These are phyloP conservation scores for Trichoderma oligosporum DNA, from an alignment of 2,329 filamentous ascomycete species.

Conservation along the genomic window DNA sequence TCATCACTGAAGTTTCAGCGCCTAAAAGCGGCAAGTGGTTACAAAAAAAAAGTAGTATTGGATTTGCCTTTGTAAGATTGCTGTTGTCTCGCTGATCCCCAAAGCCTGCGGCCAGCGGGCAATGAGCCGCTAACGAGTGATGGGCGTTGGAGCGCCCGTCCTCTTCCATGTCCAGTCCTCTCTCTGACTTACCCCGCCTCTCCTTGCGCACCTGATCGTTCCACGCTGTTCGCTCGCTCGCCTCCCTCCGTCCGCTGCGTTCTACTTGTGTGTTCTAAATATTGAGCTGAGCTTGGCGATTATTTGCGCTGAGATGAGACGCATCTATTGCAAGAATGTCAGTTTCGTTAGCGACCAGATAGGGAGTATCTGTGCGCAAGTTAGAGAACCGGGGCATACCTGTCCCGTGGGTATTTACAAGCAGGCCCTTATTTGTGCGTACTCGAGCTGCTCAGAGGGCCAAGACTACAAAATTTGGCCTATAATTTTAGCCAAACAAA, in stretches of 20 bases:
- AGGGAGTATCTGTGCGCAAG: background rate
- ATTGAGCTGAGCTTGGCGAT: background rate
- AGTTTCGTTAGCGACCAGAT: background rate
- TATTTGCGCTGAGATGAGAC: background rate
- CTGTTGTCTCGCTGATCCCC: constrained; percentile 2
- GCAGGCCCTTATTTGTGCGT: no score
- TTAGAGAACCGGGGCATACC: background rate
- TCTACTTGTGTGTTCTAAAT: background rate
- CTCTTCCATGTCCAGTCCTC: background rate
- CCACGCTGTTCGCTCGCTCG: background rate
- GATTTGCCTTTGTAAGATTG: background rate
- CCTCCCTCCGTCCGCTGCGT: no score
- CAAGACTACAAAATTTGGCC: no score
- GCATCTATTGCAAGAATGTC: background rate
- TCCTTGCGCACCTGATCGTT: background rate
- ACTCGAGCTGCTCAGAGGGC: no score
- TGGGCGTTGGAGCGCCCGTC: background rate
- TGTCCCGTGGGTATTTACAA: no score
- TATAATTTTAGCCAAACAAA: no score
- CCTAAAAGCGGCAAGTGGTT: constrained; percentile 19
- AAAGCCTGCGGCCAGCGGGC: background rate
- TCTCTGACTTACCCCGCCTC: constrained; percentile 8
- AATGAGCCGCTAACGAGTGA: no score
- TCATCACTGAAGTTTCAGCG: constrained; percentile 21
- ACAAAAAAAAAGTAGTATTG: background rate